phyloP scores from a whole-genome alignment of 2,329 filamentous ascomycete genomes.

The Boeremia lycopersici region DNA sequence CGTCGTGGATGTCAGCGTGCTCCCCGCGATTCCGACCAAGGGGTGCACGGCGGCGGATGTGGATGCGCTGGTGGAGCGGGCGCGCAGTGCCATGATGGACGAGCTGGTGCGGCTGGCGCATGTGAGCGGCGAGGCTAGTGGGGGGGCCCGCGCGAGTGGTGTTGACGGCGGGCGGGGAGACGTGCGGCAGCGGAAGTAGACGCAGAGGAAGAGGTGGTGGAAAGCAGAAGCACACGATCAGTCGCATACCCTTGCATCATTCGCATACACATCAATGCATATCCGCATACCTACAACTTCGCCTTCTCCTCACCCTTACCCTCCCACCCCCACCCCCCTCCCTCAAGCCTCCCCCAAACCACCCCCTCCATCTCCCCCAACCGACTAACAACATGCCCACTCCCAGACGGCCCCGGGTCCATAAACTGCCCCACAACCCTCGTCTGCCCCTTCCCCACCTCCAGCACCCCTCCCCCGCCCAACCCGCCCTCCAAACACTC shows the following conservation, averaged over 20 bases:
- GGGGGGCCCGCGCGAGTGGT: conserved; percentile 30
- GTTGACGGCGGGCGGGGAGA: conserved; percentile 27
- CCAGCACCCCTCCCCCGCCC: conserved; percentile 56
- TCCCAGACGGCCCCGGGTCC: conserved; percentile 59
- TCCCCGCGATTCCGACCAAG: conserved; percentile 46
- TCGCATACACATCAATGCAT: too few species aligned
- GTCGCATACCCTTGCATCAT: too few species aligned
- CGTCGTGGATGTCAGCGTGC: conserved; percentile 60
- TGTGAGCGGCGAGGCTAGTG: conserved; percentile 25
- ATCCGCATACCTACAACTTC: background rate
- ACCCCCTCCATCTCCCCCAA: conserved; percentile 52
- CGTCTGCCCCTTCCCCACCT: conserved; percentile 60
- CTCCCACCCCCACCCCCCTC: conserved; percentile 56
- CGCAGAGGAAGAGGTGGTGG: too few species aligned
- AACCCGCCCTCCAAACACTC: conserved; percentile 59
- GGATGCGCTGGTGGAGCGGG: conserved; percentile 40
- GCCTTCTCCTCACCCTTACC: conserved; percentile 53
- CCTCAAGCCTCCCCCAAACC: conserved; percentile 55
- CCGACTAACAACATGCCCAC: conserved; percentile 56
- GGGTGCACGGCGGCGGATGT: conserved; percentile 44
- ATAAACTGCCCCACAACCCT: conserved; percentile 58
- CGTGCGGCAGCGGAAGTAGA: conserved; percentile 34
- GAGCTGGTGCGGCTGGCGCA: conserved; percentile 43
- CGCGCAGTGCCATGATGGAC: conserved; percentile 45
- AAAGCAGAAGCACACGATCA: too few species aligned